Evolutionary conservation across 768 basidiomycete species (phyloP), one percentile per base, ranked within the genome.

Genomic region (Amanita inopinata): DNA sequence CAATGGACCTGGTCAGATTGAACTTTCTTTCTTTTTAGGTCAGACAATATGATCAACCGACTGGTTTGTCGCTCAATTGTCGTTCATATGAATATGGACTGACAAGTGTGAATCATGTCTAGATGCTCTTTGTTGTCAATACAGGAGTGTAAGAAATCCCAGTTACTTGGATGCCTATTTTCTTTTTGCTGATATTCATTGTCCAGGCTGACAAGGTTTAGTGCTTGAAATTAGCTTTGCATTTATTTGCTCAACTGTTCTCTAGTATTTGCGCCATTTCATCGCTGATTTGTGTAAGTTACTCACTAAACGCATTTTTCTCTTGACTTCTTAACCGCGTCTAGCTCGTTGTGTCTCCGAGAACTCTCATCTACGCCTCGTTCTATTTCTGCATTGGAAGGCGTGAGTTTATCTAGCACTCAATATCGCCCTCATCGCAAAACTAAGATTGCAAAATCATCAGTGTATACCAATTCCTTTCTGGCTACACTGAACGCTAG

Each of bases 371-470:
- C 40, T 79, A 79, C 46, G 71, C 77, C 37, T 56, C 65, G 1
- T 80, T 79, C 56, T 80, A 71, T 54, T 78, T 76, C 48, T 72
- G 68, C 52, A 67, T 77, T 30, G 75, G 77, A 18, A 65, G 76
- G 43, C 53, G 78, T 80, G 53, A 53, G 76, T 23, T 18, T 31
- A 11, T n/a, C 23, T 10, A 2, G 2, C 25, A n/a, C n/a, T n/a
- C n/a, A n/a, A n/a, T n/a, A n/a, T n/a, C n/a, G n/a, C n/a, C n/a
- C n/a, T n/a, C n/a, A n/a, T n/a, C 4, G 33, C 46, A 14, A 44
- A 14, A 17, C 19, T 33, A 35, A 34, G 17, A 45, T 30, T 30
- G 10, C 33, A 33, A n/a, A 3, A 27, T 43, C 14, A 20, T 17
- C 19, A 78, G 75, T 78, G 3, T 78, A 78, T 52, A 70, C 72